phyloP scores from a whole-genome alignment of 306 rosid genomes.

The Glycine tomentella region DNA sequence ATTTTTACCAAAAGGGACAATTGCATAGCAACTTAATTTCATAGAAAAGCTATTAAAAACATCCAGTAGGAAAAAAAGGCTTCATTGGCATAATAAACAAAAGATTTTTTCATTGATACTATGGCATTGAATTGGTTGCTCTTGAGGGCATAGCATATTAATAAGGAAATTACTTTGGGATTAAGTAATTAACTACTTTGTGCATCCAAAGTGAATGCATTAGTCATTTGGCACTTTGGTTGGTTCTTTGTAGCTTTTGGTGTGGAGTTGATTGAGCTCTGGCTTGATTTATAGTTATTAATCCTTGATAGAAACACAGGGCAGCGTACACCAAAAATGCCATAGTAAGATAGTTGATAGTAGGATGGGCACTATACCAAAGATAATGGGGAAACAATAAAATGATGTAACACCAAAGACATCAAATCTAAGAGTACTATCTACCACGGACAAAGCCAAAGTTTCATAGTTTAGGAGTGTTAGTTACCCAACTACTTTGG shows the following conservation, averaged over 20 bases:
- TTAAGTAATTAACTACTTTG: slow-evolving; percentile 9
- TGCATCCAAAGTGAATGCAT: background rate
- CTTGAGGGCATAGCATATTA: background rate
- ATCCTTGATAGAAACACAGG: background rate
- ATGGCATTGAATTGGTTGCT: no score
- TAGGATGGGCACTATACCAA: background rate
- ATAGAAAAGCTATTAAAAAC: background rate
- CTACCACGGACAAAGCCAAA: background rate
- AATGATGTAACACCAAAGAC: background rate
- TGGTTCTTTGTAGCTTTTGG: background rate
- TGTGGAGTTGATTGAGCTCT: background rate
- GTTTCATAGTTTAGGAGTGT: background rate
- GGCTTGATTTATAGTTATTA: background rate
- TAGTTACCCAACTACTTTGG: background rate
- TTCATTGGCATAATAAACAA: slow-evolving; percentile 17
- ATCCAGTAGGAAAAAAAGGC: background rate
- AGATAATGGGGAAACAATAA: background rate
- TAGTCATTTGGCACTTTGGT: background rate
- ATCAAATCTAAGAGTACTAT: background rate
- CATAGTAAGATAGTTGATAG: background rate
- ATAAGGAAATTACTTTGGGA: slow-evolving; percentile 8
- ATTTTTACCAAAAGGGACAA: slow-evolving; percentile 33
- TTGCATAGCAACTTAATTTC: slow-evolving; percentile 29
- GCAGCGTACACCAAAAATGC: background rate
- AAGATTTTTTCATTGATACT: background rate